Base-by-base conservation (phyloP, 176 grass and related monocot genomes). In the Rhynchospora breviuscula region DNA sequence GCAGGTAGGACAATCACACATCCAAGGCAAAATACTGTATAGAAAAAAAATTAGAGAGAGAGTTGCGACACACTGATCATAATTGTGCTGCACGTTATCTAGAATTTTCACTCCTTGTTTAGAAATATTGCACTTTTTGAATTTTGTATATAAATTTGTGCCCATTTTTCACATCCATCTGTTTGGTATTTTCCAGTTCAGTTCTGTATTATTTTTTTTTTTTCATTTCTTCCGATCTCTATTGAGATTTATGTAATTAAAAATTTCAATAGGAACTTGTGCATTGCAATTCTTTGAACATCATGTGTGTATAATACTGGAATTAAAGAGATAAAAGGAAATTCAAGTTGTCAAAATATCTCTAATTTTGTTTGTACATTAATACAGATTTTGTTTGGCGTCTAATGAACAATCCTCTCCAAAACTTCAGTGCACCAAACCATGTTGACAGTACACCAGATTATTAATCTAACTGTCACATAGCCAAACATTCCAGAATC, bases 221-320 rank as follows among this genome's bases (percentile, higher is more conserved):
- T 62, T 62, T 9, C 19, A 22, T 21, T 21, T 52, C 10, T 23
- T 1, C 4, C 12, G 18, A 73, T 73, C n/a, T 73, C 19, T 10
- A 25, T 6, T 69, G 45, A 49, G 21, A 18, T 22, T 73, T 73
- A 7, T 73, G 69, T 14, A 40, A 67, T 73, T 23, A 8, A 73
- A 45, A 73, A 49, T 21, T 51, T 12, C 69, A 51, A 73, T 73
- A 49, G 45, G 25, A 73, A 6, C 18, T 73, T 73, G 40, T 46
- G 10, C 19, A 73, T 73, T 22, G 69, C 69, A 73, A 13, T 12
- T 73, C n/a, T 51, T 73, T 73, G 10, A 73, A 73, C 69, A 73
- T 23, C n/a, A 73, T 11, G 44, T 73, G 69, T 22, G n/a, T 49
- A 51, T 25, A 73, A 73, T 40, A 51, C 43, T 21, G 15, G 40